Conservation (phyloP, 768 basidiomycete species). For the Mycena floridula region DNA sequence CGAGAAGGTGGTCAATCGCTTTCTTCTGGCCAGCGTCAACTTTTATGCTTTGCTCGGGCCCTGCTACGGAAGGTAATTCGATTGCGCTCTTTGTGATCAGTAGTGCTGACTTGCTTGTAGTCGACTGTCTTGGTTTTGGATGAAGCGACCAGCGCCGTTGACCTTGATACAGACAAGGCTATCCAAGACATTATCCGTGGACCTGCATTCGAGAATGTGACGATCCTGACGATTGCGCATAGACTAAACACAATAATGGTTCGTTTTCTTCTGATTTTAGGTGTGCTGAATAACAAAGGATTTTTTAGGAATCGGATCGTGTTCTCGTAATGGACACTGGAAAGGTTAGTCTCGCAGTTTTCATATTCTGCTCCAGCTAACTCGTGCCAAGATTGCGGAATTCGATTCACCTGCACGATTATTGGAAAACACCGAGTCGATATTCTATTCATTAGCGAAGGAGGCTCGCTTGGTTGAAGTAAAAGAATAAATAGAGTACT, state of each 20-base stretch:
- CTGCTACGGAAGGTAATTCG: conserved; percentile 60
- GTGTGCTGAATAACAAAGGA: not conserved
- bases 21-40: conserved; percentile 79
- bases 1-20: conserved; percentile 78
- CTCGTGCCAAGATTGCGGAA: conserved; percentile 53
- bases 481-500: not conserved
- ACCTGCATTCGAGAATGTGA: conserved; percentile 67
- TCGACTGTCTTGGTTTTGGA: conserved; percentile 90
- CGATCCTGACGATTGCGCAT: conserved; percentile 88
- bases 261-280: conserved; percentile 2
- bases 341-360: conserved; percentile 32
- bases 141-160: conserved; percentile 90
- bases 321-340: conserved; percentile 82
- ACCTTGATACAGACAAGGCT: conserved; percentile 83
- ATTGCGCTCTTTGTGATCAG: conserved; percentile 1
- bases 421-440: conserved; percentile 47
- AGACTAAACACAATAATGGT: conserved; percentile 27
- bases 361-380: not conserved
- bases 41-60: conserved; percentile 86
- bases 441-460: conserved; percentile 57
- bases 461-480: conserved; percentile 48
- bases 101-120: conserved; percentile 22
- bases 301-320: conserved; percentile 70
- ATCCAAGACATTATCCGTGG: conserved; percentile 87
- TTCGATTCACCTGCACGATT: conserved; percentile 66